Conservation (phyloP, 208 protist genomes). For the Histomonas meleagridis region DNA sequence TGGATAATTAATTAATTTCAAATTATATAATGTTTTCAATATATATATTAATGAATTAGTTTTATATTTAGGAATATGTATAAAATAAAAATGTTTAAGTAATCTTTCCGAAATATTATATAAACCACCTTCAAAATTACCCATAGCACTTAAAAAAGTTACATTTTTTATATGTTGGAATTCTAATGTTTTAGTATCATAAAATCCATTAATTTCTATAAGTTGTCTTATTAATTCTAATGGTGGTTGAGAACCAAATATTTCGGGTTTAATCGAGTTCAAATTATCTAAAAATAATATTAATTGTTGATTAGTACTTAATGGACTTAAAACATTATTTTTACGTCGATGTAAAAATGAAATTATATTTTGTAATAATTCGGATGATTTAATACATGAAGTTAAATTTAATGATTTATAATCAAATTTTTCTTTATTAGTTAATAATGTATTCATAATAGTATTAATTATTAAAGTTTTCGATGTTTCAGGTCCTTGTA, state of each 20-base stretch:
- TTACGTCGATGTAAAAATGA: no score
- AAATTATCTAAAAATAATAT: conserved; percentile 90
- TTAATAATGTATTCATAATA: no score
- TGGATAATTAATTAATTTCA: conserved; percentile 48
- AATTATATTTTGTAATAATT: no score
- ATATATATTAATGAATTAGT: conserved; percentile 49
- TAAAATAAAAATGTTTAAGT: conserved; percentile 87
- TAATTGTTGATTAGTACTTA: conserved; percentile 66
- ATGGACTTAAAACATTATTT: conserved; percentile 82
- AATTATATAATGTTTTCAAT: conserved; percentile 52
- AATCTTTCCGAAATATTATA: conserved; percentile 82
- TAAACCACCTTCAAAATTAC: conserved; percentile 73
- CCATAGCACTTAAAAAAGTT: conserved; percentile 84
- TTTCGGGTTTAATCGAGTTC: conserved; percentile 84
- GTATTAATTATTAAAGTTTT: not conserved
- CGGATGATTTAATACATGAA: no score
- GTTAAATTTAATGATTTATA: no score
- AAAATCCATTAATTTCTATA: conserved; percentile 83
- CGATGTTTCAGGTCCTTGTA: not conserved
- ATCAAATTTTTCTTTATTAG: no score
- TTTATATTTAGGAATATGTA: not conserved
- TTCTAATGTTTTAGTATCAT: conserved; percentile 78
- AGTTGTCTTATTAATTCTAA: conserved; percentile 89
- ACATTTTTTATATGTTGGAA: conserved; percentile 77
- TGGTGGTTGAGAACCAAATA: conserved; percentile 82